Evolutionary conservation across 805 yeast species (phyloP).

Genomic region (Scheffersomyces amazonensis): DNA sequence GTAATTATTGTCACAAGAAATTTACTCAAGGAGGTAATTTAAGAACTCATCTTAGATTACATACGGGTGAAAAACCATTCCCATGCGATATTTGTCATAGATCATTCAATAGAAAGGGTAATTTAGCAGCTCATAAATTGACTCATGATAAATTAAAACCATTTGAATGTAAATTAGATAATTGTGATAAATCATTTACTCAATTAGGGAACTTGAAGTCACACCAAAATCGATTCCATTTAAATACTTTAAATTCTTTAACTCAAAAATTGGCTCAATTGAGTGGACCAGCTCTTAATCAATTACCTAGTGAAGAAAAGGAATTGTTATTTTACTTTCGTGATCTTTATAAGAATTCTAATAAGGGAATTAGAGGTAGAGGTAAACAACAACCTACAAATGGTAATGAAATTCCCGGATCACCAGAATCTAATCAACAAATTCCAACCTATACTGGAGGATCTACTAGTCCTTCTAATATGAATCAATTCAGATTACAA

Average conservation of each 20-base stretch:
- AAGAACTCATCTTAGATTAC: slow-evolving; percentile 79
- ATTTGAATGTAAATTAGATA: slow-evolving; percentile 73
- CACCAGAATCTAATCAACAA: not conserved
- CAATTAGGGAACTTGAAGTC: slow-evolving; percentile 92
- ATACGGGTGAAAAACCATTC: slow-evolving; percentile 92
- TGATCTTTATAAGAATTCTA: slow-evolving; percentile 79
- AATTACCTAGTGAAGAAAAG: slow-evolving; percentile 59
- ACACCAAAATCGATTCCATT: slow-evolving; percentile 88
- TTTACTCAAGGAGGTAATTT: slow-evolving; percentile 91
- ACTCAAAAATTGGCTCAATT: slow-evolving; percentile 66
- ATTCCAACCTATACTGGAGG: not conserved
- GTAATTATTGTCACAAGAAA: slow-evolving; percentile 73
- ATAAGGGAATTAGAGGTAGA: slow-evolving; percentile 88
- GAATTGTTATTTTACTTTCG: slow-evolving; percentile 76
- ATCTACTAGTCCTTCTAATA: not conserved
- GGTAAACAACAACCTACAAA: slow-evolving; percentile 47
- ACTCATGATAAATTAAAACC: slow-evolving; percentile 83
- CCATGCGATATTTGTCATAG: slow-evolving; percentile 74
- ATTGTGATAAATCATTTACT: slow-evolving; percentile 80
- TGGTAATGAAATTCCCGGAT: not conserved
- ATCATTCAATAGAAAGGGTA: slow-evolving; percentile 85
- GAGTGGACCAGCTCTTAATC: slow-evolving; percentile 43
- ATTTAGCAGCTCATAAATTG: slow-evolving; percentile 80
- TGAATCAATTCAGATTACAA: slow-evolving; percentile 1
- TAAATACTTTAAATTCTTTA: slow-evolving; percentile 62